Evolutionary conservation across 78 protist species (phyloP).

Genomic region (Mantamonas sphyraenae): DNA sequence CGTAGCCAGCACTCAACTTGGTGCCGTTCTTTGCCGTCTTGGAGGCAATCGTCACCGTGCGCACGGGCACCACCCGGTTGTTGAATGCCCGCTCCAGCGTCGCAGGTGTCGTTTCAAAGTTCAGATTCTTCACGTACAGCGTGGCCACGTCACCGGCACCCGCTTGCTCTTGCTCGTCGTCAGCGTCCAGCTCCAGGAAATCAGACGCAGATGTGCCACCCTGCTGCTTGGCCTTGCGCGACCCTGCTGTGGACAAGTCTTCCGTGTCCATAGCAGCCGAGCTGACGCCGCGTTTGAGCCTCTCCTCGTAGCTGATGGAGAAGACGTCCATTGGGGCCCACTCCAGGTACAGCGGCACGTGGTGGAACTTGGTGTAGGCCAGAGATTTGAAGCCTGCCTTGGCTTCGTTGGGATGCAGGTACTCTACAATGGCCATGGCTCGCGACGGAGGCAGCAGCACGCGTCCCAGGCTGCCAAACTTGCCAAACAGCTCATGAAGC

Average conservation of each 20-base stretch:
- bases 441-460: constrained; percentile 63
- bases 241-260: no score
- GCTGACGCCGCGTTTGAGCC: no score
- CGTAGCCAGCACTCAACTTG: constrained; percentile 48
- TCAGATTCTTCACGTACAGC: constrained; percentile 83
- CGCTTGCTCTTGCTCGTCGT: not conserved
- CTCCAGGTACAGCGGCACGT: constrained; percentile 87
- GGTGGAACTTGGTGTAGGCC: constrained; percentile 71
- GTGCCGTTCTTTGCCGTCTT: constrained; percentile 7
- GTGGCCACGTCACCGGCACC: constrained; percentile 17
- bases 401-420: constrained; percentile 68
- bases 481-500: constrained; percentile 39
- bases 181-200: no score
- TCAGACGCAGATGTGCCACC: no score
- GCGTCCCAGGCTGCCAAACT: constrained; percentile 37
- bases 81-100: constrained; percentile 16
- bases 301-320: no score
- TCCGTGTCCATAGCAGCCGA: no score
- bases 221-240: no score
- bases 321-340: constrained; percentile 11
- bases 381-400: constrained; percentile 65
- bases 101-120: constrained; percentile 65
- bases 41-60: not conserved
- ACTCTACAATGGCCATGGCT: constrained; percentile 76
- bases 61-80: not conserved